Base-by-base conservation (phyloP, 768 basidiomycete species). In the Arthromyces matolae region DNA sequence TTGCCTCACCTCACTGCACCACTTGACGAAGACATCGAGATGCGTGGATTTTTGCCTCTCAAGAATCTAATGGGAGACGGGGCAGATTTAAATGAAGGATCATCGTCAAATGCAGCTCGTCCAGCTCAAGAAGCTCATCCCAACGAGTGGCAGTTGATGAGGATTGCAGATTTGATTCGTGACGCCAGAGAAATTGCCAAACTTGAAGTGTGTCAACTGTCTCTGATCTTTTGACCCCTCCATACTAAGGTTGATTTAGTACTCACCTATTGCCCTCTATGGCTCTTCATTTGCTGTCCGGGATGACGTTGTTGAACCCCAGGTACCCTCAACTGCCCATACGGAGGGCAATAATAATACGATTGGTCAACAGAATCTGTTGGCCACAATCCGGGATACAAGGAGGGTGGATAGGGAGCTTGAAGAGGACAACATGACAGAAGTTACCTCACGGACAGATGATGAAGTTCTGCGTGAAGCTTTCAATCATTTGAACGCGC, bases 131-230 rank as follows among this genome's bases (percentile, higher is more conserved):
- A 77, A 52, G 75, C 73, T 28, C 79, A 98, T 69, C 96, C 96
- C 7, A 98, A 99, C 57, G 93, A 89, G 49, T 93, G 95, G 71
- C 89, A 94, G 57, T 68, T 99, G 34, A 94, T 97, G 91, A 77
- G 96, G 54, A 88, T 99, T 49, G 76, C 80, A 37, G 95, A 96
- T 66, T 69, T 96, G 33, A 71, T 93, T 38, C 67, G 75, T 12
- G 92, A 96, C 59, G 86, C 85, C 1, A 74, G 69, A 52, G 64
- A 70, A 5, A 62, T 95, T 19, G 76, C 77, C 20, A 71, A 75
- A 47, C 66, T 77, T 46, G 76, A 83, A 72, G 89, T 88, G 51
- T 48, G 72, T 65, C 31, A 57, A 5, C 24, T 24, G 32, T 49
- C 4, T 23, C 51, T 22, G 38, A 47, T 23, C 18, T 32, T 20